Conservation (phyloP, 2,329 filamentous ascomycete genomes). For the Tolypocladium endophyticum region DNA sequence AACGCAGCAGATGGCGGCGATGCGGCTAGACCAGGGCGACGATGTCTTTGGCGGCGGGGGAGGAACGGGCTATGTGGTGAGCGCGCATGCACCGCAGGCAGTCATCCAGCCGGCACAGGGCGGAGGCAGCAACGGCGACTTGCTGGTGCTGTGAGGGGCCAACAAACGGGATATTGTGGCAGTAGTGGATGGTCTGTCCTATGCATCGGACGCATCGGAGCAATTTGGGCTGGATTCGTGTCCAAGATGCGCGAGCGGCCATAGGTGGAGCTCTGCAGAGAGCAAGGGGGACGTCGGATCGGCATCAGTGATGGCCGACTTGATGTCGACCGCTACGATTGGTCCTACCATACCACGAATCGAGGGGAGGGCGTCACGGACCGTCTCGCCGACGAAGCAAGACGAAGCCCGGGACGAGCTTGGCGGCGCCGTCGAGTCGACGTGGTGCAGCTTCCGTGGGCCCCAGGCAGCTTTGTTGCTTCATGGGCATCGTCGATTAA, state of each 20-base stretch:
- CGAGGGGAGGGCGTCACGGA: not conserved
- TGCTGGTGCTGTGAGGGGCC: conserved; percentile 48
- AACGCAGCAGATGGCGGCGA: conserved; percentile 59
- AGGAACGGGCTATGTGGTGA: conserved; percentile 59
- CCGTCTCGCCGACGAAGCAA: not conserved
- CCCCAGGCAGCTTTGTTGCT: not conserved
- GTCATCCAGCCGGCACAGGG: conserved; percentile 60
- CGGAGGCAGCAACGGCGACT: conserved; percentile 56
- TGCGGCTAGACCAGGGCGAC: conserved; percentile 56
- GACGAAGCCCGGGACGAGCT: not conserved
- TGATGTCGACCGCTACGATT: not conserved
- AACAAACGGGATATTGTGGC: not conserved
- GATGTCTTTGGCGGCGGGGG: conserved; percentile 50
- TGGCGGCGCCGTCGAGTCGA: not conserved
- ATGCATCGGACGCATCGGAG: not conserved
- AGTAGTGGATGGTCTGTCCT: not conserved
- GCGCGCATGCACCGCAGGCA: conserved; percentile 69
- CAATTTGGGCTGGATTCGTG: not conserved
- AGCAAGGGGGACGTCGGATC: no score
- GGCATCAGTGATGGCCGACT: not conserved
- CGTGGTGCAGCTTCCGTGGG: not conserved
- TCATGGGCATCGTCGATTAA: not conserved
- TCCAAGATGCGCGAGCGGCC: not conserved
- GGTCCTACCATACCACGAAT: not conserved
- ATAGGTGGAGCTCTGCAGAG: not conserved